Conservation (phyloP, 179 eudicot genomes). For the Spinacia oleracea region DNA sequence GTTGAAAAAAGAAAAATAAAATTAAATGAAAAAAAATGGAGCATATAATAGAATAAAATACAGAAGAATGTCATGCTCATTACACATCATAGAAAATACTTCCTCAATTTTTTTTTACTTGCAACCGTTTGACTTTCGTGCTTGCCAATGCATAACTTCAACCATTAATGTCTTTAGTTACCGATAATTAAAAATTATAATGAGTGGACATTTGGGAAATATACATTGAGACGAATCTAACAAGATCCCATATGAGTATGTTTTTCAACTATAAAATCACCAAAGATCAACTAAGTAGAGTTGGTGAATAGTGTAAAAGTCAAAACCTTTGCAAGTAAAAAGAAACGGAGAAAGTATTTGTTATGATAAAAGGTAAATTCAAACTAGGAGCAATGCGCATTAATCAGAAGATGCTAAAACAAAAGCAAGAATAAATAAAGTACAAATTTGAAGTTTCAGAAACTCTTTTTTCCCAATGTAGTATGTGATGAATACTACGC, state of each 20-base stretch:
- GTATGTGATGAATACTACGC: background rate
- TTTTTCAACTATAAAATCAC: too few relatives aligned
- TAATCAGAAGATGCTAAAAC: background rate
- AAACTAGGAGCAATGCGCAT: background rate
- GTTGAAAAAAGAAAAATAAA: conserved; percentile 73
- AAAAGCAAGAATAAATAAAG: background rate
- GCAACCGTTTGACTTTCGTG: too few relatives aligned
- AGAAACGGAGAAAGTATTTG: background rate
- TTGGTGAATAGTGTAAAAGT: too few relatives aligned
- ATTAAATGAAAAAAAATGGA: conserved; percentile 22
- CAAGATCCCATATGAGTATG: too few relatives aligned
- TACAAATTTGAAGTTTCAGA: background rate
- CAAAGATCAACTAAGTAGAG: too few relatives aligned
- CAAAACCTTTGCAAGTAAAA: background rate
- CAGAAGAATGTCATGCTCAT: background rate
- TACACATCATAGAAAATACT: background rate
- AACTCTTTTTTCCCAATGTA: background rate
- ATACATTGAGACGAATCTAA: too few relatives aligned
- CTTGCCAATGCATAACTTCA: too few relatives aligned
- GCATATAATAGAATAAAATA: background rate
- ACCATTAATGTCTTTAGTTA: too few relatives aligned
- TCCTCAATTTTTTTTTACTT: too few relatives aligned
- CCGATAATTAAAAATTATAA: too few relatives aligned
- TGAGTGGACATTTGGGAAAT: too few relatives aligned
- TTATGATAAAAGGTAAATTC: background rate